A percentile compares a stretch with the other conserved stretches of the same genome.
phyloP scores from a whole-genome alignment of 345 rosid species.

The Pelargonium nanum region DNA sequence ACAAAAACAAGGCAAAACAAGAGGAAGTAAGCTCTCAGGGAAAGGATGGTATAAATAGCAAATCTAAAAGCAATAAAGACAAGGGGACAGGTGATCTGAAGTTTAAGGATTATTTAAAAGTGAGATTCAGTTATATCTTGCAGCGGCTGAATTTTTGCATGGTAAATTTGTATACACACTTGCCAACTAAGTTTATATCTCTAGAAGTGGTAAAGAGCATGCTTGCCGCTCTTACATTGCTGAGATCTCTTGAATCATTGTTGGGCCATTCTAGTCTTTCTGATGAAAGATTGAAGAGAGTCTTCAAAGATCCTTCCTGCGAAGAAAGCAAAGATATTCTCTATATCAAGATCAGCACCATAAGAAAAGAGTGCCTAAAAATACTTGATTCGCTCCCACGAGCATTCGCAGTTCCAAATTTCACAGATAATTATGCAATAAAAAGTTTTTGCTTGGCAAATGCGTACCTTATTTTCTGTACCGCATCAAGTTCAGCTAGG shows the following conservation, averaged over 20 bases:
- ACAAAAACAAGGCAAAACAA: neutral
- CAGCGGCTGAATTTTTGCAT: slow-evolving; percentile 11
- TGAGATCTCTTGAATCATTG: slow-evolving; percentile 1
- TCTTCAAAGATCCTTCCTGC: neutral
- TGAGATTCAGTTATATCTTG: slow-evolving; percentile 11
- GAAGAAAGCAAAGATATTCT: neutral
- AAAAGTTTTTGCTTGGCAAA: slow-evolving; percentile 1
- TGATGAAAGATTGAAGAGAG: neutral
- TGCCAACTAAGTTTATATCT: slow-evolving; percentile 24
- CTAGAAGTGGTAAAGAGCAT: slow-evolving; percentile 17
- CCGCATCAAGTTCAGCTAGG: neutral
- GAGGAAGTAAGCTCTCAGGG: neutral
- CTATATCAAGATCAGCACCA: neutral
- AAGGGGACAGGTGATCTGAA: slow-evolving; percentile 3
- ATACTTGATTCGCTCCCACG: neutral
- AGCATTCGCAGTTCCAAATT: neutral
- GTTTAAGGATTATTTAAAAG: slow-evolving; percentile 11
- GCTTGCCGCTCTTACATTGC: slow-evolving; percentile 13
- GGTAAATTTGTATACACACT: slow-evolving; percentile 22
- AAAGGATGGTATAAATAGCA: neutral
- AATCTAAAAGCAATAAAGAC: neutral
- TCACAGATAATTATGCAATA: neutral
- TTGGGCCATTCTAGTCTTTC: neutral
- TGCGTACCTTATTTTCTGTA: slow-evolving; percentile 8
- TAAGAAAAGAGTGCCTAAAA: neutral